These are phyloP conservation scores for Apiospora phragmitis DNA, from an alignment of 2,329 filamentous ascomycete genomes.

Conservation along the genomic window DNA sequence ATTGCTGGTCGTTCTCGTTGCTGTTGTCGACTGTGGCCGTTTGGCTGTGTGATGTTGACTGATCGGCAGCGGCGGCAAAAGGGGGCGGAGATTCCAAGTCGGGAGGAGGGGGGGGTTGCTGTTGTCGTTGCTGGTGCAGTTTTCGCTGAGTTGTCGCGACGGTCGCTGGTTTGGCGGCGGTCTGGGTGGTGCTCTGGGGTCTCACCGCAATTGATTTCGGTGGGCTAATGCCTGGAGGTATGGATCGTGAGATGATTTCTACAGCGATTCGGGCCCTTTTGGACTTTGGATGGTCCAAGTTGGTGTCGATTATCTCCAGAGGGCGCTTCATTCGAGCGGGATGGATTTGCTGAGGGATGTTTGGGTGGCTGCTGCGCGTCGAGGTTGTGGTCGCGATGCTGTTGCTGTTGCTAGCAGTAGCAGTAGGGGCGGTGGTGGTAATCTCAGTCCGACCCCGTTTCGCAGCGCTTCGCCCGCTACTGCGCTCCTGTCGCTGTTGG, in stretches of 20 bases:
- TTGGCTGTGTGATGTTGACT: slow-evolving; percentile 15
- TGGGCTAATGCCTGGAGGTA: slow-evolving; percentile 23
- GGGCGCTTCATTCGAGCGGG: slow-evolving; percentile 48
- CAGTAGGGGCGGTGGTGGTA: background rate
- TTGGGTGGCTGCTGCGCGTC: slow-evolving; percentile 21
- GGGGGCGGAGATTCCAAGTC: slow-evolving; percentile 27
- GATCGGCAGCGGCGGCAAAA: slow-evolving; percentile 20
- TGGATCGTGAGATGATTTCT: slow-evolving; percentile 46
- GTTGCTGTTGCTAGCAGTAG: slow-evolving; percentile 3
- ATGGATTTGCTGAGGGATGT: slow-evolving; percentile 29
- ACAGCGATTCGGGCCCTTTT: slow-evolving; percentile 56
- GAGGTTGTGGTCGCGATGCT: slow-evolving; percentile 6
- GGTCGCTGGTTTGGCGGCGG: slow-evolving; percentile 16
- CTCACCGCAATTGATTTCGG: slow-evolving; percentile 28
- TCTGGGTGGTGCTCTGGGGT: slow-evolving; percentile 24
- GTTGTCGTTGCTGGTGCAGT: slow-evolving; percentile 19
- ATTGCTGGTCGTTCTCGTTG: slow-evolving; percentile 28
- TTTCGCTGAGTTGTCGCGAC: slow-evolving; percentile 27
- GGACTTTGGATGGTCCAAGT: slow-evolving; percentile 43
- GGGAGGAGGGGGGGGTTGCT: slow-evolving; percentile 13
- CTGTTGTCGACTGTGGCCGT: slow-evolving; percentile 16
- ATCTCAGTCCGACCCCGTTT: slow-evolving; percentile 2
- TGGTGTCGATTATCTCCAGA: slow-evolving; percentile 45
- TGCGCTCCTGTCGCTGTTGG: background rate
- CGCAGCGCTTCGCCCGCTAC: slow-evolving; percentile 2